phyloP scores from a whole-genome alignment of 2,329 filamentous ascomycete genomes.

The Fusarium sp. region DNA sequence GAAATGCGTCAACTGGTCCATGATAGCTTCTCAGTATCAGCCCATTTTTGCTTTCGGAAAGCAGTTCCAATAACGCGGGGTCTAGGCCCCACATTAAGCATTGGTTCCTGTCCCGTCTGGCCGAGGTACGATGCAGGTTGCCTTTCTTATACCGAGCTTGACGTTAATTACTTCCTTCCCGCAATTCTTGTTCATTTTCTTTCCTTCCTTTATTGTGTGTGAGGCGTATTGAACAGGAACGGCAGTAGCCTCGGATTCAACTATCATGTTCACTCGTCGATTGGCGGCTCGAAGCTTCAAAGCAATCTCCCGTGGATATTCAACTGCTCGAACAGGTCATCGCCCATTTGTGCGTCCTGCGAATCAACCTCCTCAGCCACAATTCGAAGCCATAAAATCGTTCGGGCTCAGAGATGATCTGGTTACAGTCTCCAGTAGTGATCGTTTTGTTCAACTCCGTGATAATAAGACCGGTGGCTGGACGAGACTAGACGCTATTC shows the following conservation, averaged over 20 bases:
- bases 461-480: constrained; percentile 35
- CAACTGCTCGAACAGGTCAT: constrained; percentile 3
- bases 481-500: constrained; percentile 42
- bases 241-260: not conserved
- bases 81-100: constrained; percentile 41
- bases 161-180: not conserved
- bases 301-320: constrained; percentile 8
- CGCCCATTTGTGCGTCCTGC: not conserved
- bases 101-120: constrained; percentile 35
- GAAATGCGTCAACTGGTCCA: not conserved
- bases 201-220: not conserved
- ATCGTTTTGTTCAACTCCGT: constrained; percentile 45
- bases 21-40: not conserved
- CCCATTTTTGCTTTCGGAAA: constrained; percentile 29
- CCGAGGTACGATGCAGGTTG: constrained; percentile 40
- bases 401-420: constrained; percentile 12
- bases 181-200: not conserved
- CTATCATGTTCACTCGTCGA: constrained; percentile 30
- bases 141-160: not conserved
- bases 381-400: constrained; percentile 21
- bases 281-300: constrained; percentile 22
- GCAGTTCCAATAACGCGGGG: constrained; percentile 41
- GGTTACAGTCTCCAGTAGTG: constrained; percentile 44
- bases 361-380: not conserved
- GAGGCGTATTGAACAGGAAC: not conserved